A percentile compares a stretch with the other conserved stretches of the same genome.
Conservation (phyloP, 2,329 filamentous ascomycete species). For the Myriangium duriaei region DNA sequence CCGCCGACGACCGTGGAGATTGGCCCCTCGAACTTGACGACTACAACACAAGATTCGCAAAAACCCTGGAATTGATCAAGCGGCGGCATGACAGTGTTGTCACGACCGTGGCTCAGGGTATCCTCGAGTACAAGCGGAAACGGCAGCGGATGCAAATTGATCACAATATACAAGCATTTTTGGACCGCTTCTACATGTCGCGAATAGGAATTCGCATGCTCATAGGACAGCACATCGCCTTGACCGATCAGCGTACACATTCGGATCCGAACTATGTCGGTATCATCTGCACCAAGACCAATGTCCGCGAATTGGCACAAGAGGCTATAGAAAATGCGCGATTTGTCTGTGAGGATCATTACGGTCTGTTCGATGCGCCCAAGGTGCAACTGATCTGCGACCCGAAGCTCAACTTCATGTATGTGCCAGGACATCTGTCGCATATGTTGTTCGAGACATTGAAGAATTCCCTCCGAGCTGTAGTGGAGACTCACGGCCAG, state of each 20-base stretch:
- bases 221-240: conserved; percentile 93
- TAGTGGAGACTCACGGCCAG: conserved; percentile 87
- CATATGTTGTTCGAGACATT: conserved; percentile 99
- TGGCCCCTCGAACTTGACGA: conserved; percentile 92
- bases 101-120: conserved; percentile 94
- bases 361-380: conserved; percentile 90
- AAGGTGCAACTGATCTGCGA: conserved; percentile 95
- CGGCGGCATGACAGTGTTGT: conserved; percentile 92
- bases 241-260: conserved; percentile 84
- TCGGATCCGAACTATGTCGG: conserved; percentile 90
- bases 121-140: conserved; percentile 94
- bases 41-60: conserved; percentile 84
- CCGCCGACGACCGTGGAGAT: conserved; percentile 73
- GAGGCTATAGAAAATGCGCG: conserved; percentile 97
- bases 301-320: conserved; percentile 84
- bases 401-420: conserved; percentile 95
- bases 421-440: conserved; percentile 93
- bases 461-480: conserved; percentile 94
- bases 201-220: conserved; percentile 98
- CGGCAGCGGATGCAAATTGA: conserved; percentile 97
- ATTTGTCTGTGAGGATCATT: conserved; percentile 99
- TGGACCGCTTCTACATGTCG: conserved; percentile 99
- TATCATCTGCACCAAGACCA: conserved; percentile 98
- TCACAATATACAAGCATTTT: conserved; percentile 90
- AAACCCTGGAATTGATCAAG: conserved; percentile 88